Evolutionary conservation across 805 yeast species (phyloP), one percentile per base, ranked within the genome.

Genomic region (Pichia phayaonensis): DNA sequence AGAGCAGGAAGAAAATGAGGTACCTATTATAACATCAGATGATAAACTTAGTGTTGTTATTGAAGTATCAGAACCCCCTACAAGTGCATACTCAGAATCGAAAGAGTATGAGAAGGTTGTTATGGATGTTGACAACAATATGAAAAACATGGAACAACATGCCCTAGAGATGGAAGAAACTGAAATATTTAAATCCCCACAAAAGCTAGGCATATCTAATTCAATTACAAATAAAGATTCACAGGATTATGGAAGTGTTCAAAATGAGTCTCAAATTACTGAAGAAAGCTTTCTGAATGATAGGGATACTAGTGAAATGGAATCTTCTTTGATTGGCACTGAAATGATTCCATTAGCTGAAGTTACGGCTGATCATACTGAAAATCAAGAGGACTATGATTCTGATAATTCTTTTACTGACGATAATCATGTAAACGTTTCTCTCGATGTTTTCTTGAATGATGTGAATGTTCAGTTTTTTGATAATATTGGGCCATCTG

Each of bases 341-440:
- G 67, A 62, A 49, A 56, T 59, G 44, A 51, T 64, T 12, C 68
- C 69, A 8, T 50, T 64, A 29, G 66, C 69, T 1, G 68, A 64
- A 47, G 62, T 63, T 13, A 57, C 65, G 1, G 49, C 51, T 23
- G 61, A 57, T 21, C 55, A 58, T 2, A 53, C 55, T 0, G 61
- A 52, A 23, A 53, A 53, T 36, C 54, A 46, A 8, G 61, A 60
- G 2, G 61, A 57, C 7, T 54, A 54, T 15, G 59, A 57, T 36
- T 54, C 57, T 11, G 60, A 57, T 7, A 57, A 59, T n/a, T 54
- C 56, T 2, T 47, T 53, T 15, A 58, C 55, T 18, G 66, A 62
- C 39, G 64, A 63, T 38, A 59, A 58, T 27, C 63, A 64, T 43
- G 52, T 59, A 4, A 63, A 63, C 39, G 58, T 63, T 2, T 50